Evolutionary conservation across 306 rosid genomes (phyloP), one percentile per base, ranked within the genome.

Genomic region (Echinosophora koreensis): DNA sequence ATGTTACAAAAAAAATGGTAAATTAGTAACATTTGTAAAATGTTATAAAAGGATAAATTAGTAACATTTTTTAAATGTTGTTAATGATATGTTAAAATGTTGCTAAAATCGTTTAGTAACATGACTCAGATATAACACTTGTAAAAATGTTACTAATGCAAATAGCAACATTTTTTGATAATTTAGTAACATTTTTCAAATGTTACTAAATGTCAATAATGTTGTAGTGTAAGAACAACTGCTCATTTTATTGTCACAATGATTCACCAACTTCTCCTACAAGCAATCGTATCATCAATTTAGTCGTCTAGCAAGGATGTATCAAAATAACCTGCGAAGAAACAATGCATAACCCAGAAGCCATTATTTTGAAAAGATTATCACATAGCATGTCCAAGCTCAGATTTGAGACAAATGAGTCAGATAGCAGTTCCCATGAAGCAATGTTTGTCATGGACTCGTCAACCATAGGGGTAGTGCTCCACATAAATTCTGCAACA

Each of bases 201-300:
- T n/a, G n/a, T n/a, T n/a, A n/a, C n/a, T n/a, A n/a, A n/a, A n/a
- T n/a, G n/a, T n/a, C n/a, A n/a, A n/a, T n/a, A n/a, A n/a, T n/a
- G n/a, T n/a, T n/a, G n/a, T n/a, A n/a, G n/a, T n/a, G n/a, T n/a
- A 39, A 42, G 69, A 61, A 30, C 47, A 46, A 59, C 66, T 72
- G 68, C 9, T 18, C 65, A 69, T 76, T 59, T 80, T 52, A 27
- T 63, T 60, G 71, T 76, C 84, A 38, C 73, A 39, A 55, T 66
- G 76, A 86, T 85, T 89, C 80, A 81, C 76, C 73, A 82, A 70
- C 73, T 86, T 86, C 73, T 77, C 96, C 98, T 92, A 71, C 79
- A 89, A 79, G 69, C 6, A 65, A 22, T 67, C 58, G 34, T 66
- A 60, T 70, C 46, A 70, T 73, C 76, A 69, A 2, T 73, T 76